Conservation (phyloP, 148 eudicot genomes). For the Fagopyrum tataricum region DNA sequence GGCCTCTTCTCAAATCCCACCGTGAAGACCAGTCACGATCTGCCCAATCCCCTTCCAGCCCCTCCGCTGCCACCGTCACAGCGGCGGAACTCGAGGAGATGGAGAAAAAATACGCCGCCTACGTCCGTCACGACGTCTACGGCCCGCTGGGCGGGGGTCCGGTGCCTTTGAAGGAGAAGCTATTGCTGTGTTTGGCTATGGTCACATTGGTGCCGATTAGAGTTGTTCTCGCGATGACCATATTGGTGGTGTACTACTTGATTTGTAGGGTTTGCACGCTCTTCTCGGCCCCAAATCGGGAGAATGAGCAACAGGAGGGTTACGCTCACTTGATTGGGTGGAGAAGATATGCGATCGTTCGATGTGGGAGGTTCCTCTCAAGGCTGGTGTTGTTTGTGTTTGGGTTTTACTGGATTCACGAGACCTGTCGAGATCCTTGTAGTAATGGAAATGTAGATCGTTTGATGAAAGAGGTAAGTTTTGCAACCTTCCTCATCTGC, state of each 20-base stretch:
- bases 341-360: slow-evolving; percentile 56
- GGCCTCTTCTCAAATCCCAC: slow-evolving; percentile 51
- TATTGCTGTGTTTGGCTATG: slow-evolving; percentile 36
- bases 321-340: slow-evolving; percentile 70
- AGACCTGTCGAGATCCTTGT: slow-evolving; percentile 15
- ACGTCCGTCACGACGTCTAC: slow-evolving; percentile 54
- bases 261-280: slow-evolving; percentile 64
- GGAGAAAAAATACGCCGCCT: slow-evolving; percentile 72
- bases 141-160: slow-evolving; percentile 69
- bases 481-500: neutral
- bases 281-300: slow-evolving; percentile 43
- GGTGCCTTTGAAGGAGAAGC: slow-evolving; percentile 44
- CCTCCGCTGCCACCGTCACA: slow-evolving; percentile 18
- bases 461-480: slow-evolving; percentile 23
- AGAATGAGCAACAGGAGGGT: slow-evolving; percentile 51
- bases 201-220: slow-evolving; percentile 51
- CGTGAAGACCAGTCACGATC: slow-evolving; percentile 9
- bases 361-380: slow-evolving; percentile 54
- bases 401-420: slow-evolving; percentile 75
- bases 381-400: slow-evolving; percentile 60
- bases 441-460: slow-evolving; percentile 11
- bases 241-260: slow-evolving; percentile 57
- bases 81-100: slow-evolving; percentile 37
- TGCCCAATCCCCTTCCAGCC: slow-evolving; percentile 12
- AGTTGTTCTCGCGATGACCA: slow-evolving; percentile 24